Evolutionary conservation across 176 grass and related monocot genomes (phyloP).

Genomic region (Avena sativa): DNA sequence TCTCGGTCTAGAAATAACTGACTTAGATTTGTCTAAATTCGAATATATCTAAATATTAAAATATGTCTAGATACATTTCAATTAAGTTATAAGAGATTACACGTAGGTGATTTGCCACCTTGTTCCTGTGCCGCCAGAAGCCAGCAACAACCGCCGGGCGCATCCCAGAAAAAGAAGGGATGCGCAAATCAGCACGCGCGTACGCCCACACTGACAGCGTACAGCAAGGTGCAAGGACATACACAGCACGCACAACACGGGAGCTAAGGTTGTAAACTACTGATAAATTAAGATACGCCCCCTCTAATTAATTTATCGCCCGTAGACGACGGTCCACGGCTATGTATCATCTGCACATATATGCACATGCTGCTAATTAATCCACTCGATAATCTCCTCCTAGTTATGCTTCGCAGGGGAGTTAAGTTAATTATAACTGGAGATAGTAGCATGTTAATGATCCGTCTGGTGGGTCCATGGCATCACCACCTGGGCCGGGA

Average conservation of each 20-base stretch:
- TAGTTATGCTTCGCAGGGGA: not conserved
- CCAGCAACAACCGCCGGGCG: not conserved
- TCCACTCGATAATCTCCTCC: slow-evolving; percentile 1
- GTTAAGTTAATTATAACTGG: not conserved
- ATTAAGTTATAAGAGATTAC: no score
- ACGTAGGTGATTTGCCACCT: not conserved
- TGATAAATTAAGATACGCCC: slow-evolving; percentile 14
- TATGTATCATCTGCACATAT: not conserved
- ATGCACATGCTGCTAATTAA: not conserved
- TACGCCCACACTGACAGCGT: not conserved
- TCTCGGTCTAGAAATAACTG: no score
- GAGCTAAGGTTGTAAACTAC: not conserved
- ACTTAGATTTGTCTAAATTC: no score
- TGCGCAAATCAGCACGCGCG: not conserved
- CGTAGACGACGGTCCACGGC: not conserved
- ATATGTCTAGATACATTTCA: no score
- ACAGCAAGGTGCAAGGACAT: not conserved
- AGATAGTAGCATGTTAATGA: not conserved
- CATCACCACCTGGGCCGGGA: slow-evolving; percentile 42
- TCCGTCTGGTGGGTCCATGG: not conserved
- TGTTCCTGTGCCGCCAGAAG: not conserved
- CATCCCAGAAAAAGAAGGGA: slow-evolving; percentile 47
- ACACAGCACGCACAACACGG: not conserved
- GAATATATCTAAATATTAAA: no score
- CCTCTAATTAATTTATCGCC: not conserved